These are phyloP conservation scores for Actinomortierella ambigua DNA, from an alignment of 371 early-diverging fungal genomes.

Conservation along the genomic window DNA sequence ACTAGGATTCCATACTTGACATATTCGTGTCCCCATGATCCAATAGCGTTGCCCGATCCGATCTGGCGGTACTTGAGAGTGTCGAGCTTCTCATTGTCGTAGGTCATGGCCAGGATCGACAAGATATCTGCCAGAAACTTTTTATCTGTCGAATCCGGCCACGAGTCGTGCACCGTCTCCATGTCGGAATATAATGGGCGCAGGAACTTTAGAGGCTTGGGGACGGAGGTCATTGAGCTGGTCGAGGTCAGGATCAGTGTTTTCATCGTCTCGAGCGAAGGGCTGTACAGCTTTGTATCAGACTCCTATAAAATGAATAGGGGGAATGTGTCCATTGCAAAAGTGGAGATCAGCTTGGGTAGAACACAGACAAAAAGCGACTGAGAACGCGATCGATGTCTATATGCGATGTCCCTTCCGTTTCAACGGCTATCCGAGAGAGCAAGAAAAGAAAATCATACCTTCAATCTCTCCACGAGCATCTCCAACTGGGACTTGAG, in stretches of 20 bases:
- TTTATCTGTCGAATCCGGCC: slow-evolving; percentile 83
- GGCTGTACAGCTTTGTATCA: slow-evolving; percentile 75
- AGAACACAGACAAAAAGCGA: too few relatives aligned
- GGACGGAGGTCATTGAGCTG: slow-evolving; percentile 98
- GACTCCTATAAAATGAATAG: slow-evolving; percentile 64
- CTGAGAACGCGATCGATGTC: too few relatives aligned
- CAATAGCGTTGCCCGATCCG: slow-evolving; percentile 83
- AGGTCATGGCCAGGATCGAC: slow-evolving; percentile 96
- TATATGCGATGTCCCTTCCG: too few relatives aligned
- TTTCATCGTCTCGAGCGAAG: slow-evolving; percentile 87
- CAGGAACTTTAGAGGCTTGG: slow-evolving; percentile 96
- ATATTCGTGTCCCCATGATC: slow-evolving; percentile 99
- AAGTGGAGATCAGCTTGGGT: too few relatives aligned
- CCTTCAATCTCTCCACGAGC: slow-evolving; percentile 90
- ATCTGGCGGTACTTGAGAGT: slow-evolving; percentile 84
- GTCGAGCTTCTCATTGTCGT: slow-evolving; percentile 85
- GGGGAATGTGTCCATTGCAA: too few relatives aligned
- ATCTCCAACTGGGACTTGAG: slow-evolving; percentile 92
- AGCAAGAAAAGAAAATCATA: slow-evolving; percentile 26
- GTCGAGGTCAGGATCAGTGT: slow-evolving; percentile 92
- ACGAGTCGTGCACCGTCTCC: slow-evolving; percentile 69
- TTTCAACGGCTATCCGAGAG: too few relatives aligned
- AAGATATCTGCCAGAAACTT: slow-evolving; percentile 91
- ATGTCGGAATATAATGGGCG: slow-evolving; percentile 84
- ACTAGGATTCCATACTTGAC: slow-evolving; percentile 63